Evolutionary conservation across 2,329 filamentous ascomycete genomes (phyloP), one percentile per base, ranked within the genome.

Genomic region (Apiospora aurea): DNA sequence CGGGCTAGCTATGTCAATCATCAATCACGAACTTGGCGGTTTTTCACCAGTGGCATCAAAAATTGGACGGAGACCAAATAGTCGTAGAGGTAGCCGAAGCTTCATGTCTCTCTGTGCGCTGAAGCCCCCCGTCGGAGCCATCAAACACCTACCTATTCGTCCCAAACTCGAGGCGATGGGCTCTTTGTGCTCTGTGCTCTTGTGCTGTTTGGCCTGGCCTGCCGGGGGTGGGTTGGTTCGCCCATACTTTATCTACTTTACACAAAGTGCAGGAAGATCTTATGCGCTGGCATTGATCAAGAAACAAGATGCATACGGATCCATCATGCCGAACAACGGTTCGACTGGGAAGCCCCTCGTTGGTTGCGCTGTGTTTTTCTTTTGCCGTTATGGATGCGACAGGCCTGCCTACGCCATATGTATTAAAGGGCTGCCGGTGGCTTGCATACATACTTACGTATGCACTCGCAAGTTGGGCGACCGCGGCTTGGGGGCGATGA

Each of bases 121-220:
- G 57, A 41, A 64, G 57, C 34, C 57, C 57, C 57, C 18, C 18
- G 18, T 64, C 57, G 57, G 57, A 64, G 57, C 57, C 18, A 64
- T 64, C 57, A 64, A 64, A 64, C 57, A 34, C 57, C 57, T 64
- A 34, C 57, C 57, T 64, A 64, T 64, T 64, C 57, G 57, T 64
- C 57, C 57, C 57, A 64, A 64, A 64, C 57, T 24, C 57, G 21
- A 41, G 18, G 29, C 10, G 34, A 64, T 41, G 34, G 34, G 57
- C 57, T 41, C 29, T 64, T 64, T 34, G 57, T 64, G 57, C 57
- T 64, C 57, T 64, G 57, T 64, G 57, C 57, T 64, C 34, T 64
- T 41, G 26, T 5, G 38, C 57, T 64, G 57, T 64, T 41, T 64
- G 57, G 26, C 21, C 34, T n/a, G 57, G 57, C 57, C 29, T 64